These are phyloP conservation scores for Mycosphaerella arachidis DNA, from an alignment of 2,329 filamentous ascomycete genomes.

Conservation along the genomic window DNA sequence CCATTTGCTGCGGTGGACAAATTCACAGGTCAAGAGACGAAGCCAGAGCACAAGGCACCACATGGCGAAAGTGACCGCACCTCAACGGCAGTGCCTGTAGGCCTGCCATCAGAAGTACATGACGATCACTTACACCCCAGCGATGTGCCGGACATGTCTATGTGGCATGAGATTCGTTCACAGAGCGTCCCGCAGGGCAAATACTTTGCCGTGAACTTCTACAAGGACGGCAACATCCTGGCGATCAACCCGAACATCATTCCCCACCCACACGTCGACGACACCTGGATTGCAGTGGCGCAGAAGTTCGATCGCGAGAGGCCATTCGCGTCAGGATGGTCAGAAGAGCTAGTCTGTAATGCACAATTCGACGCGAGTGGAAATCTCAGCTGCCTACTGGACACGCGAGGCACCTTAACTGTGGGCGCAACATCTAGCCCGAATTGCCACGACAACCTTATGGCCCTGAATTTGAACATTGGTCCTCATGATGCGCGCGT, in stretches of 20 bases:
- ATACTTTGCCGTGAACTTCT: conserved; percentile 11
- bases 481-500: conserved; percentile 58
- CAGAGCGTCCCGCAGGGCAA: background rate
- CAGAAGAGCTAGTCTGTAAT: conserved; percentile 3
- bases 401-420: background rate
- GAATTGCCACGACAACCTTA: conserved; percentile 3
- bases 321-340: conserved; percentile 3
- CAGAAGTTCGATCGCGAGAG: conserved; percentile 1
- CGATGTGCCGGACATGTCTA: background rate
- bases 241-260: conserved; percentile 10
- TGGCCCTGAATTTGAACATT: conserved; percentile 40
- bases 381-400: conserved; percentile 1
- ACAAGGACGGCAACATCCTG: background rate
- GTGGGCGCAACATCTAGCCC: conserved; percentile 2
- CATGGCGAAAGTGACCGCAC: background rate
- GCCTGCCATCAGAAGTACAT: background rate
- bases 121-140: background rate
- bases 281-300: conserved; percentile 9
- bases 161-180: conserved; percentile 4
- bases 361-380: conserved; percentile 1
- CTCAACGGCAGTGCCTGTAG: background rate
- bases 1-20: conserved; percentile 2
- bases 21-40: background rate
- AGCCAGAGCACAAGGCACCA: background rate
- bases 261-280: conserved; percentile 1